Base-by-base conservation (phyloP, 1,284 basidiomycete species). In the Anthracocystis walkeri region DNA sequence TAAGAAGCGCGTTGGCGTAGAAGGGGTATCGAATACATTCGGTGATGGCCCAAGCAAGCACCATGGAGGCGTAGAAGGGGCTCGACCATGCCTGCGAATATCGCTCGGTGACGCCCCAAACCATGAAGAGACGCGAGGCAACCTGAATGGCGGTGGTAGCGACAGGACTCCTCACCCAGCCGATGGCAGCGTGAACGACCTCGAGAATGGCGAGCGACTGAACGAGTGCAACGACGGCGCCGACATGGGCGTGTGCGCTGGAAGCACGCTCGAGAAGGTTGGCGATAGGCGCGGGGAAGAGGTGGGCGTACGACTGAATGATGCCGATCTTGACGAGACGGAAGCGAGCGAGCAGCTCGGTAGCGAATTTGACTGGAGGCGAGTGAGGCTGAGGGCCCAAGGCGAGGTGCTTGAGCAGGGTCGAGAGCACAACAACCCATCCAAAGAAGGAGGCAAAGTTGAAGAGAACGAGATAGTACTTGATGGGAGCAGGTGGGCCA, bases 1-100 rank as follows among this genome's bases (percentile, higher is more conserved):
- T 68, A 38, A 81, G 75, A 4, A 97, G 89, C 51, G 88, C 88
- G 80, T 89, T 88, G 4, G 92, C 91, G 87, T 99, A 99, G 88
- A 92, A 97, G 8, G 91, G 87, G 86, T 99, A 99, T 29, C 96
- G 93, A 70, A 97, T 90, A 58, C 94, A 90, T 86, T 99, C 96
- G 44, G 95, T 94, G 64, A 92, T 79, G 2, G 92, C 91, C 96
- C 96, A 99, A 0, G 96, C 93, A 72, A 97, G 87, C 58, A 98
- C 89, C 94, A 97, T 96, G 54, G 91, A 91, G 3, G 93, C 90
- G 87, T 93, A 98, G 35, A 94, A 86, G 3, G 96, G 93, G 82
- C 90, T 92, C 5, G 88, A 85, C 58, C 77, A 79, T 2, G 83
- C 77, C 27, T 72, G 58, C 7, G 58, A 59, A 65, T 75, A 85